Evolutionary conservation across 805 yeast species (phyloP).

Genomic region (Yarrowia keelungensis): DNA sequence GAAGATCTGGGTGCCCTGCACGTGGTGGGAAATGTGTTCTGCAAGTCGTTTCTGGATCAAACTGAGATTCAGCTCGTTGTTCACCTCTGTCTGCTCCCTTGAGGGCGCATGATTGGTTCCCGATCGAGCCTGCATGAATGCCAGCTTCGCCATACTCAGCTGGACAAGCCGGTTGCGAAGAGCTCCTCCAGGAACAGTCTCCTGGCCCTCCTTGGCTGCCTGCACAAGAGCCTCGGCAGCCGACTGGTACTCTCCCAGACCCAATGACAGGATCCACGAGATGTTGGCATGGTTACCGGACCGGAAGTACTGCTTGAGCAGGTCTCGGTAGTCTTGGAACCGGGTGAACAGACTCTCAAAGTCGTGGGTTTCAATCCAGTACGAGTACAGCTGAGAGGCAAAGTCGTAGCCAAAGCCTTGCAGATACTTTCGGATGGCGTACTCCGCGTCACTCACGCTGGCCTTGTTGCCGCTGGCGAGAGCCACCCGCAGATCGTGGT

Average conservation of each 20-base stretch:
- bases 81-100: slow-evolving; percentile 16
- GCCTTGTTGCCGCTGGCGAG: slow-evolving; percentile 5
- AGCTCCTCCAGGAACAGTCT: slow-evolving; percentile 28
- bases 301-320: slow-evolving; percentile 60
- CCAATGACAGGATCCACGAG: slow-evolving; percentile 75
- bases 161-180: slow-evolving; percentile 58
- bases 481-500: slow-evolving; percentile 51
- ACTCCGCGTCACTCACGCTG: slow-evolving; percentile 18
- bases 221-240: slow-evolving; percentile 60
- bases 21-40: neutral
- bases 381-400: slow-evolving; percentile 67
- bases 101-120: neutral
- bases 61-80: slow-evolving; percentile 2
- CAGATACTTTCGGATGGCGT: slow-evolving; percentile 55
- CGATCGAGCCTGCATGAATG: slow-evolving; percentile 16
- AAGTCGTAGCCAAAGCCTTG: slow-evolving; percentile 69
- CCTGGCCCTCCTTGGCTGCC: slow-evolving; percentile 55
- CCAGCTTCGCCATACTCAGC: slow-evolving; percentile 73
- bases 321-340: slow-evolving; percentile 60
- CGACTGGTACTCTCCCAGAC: slow-evolving; percentile 56
- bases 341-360: slow-evolving; percentile 61
- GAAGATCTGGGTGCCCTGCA: slow-evolving; percentile 1
- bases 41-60: slow-evolving; percentile 4
- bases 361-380: slow-evolving; percentile 62
- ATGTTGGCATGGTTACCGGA: slow-evolving; percentile 51